phyloP scores from a whole-genome alignment of 2,329 filamentous ascomycete species.

The Ploettnerulaceae sp. region DNA sequence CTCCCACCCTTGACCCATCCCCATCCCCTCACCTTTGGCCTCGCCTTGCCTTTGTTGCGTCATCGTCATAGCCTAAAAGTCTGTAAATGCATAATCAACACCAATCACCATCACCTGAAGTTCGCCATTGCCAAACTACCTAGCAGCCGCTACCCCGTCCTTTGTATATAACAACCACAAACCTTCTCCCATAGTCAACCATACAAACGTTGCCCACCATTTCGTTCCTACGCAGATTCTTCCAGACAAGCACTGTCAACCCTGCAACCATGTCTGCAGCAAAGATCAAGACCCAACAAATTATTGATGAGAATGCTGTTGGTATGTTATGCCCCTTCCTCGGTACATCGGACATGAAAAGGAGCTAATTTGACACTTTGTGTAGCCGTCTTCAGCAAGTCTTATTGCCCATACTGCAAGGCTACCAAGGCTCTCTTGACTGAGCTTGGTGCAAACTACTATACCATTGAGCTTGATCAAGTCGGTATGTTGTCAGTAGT shows the following conservation, averaged over 20 bases:
- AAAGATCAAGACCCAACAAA: slow-evolving; percentile 73
- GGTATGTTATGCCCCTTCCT: slow-evolving; percentile 46
- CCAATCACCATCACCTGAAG: slow-evolving; percentile 4
- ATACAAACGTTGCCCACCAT: slow-evolving; percentile 37
- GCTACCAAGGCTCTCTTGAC: slow-evolving; percentile 71
- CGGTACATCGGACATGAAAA: not conserved
- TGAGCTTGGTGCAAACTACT: slow-evolving; percentile 66
- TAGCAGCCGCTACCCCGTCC: slow-evolving; percentile 5
- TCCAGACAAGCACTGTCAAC: slow-evolving; percentile 52
- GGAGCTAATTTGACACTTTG: slow-evolving; percentile 9
- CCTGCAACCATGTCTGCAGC: slow-evolving; percentile 75
- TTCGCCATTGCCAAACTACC: not conserved
- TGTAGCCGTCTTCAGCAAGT: slow-evolving; percentile 90
- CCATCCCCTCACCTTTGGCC: too few species aligned
- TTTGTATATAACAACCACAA: slow-evolving; percentile 2
- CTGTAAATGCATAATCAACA: not conserved
- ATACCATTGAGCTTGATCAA: slow-evolving; percentile 77
- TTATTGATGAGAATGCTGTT: slow-evolving; percentile 87
- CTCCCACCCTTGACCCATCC: not conserved
- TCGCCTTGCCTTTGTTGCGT: not conserved
- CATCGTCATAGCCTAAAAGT: not conserved
- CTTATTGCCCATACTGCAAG: slow-evolving; percentile 90
- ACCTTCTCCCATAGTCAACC: slow-evolving; percentile 8
- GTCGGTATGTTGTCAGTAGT: slow-evolving; percentile 53
- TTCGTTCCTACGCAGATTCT: slow-evolving; percentile 70